phyloP scores from a whole-genome alignment of 192 early-diverging fungal genomes.

The Phycomyces blakesleeanus region DNA sequence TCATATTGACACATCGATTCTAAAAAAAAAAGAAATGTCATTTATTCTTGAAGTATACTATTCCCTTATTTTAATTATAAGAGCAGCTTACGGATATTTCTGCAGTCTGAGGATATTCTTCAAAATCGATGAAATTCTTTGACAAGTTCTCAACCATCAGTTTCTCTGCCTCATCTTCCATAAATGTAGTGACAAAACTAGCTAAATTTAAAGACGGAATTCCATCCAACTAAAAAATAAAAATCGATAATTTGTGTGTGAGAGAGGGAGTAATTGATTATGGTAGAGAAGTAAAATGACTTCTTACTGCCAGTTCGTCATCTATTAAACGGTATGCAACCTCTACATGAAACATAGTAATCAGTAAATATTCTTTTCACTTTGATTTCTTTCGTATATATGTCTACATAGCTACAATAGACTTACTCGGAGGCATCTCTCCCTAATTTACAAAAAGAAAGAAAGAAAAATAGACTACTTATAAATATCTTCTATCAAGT shows the following conservation, averaged over 20 bases:
- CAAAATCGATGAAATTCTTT: slow-evolving; percentile 70
- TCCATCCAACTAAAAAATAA: slow-evolving; percentile 64
- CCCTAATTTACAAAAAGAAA: neutral
- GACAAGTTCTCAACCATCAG: slow-evolving; percentile 69
- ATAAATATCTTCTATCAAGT: neutral
- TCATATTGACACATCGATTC: slow-evolving; percentile 42
- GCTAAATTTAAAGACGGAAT: slow-evolving; percentile 74
- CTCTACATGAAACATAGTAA: slow-evolving; percentile 5
- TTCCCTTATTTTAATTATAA: neutral
- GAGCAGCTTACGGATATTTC: slow-evolving; percentile 33
- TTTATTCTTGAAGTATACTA: too few species aligned
- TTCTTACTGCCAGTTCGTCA: slow-evolving; percentile 36
- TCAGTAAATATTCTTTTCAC: too few species aligned
- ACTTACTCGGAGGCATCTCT: slow-evolving; percentile 27
- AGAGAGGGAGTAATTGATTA: too few species aligned
- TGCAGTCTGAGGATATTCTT: slow-evolving; percentile 41
- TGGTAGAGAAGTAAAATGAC: neutral
- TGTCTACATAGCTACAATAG: too few species aligned
- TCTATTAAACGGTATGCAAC: slow-evolving; percentile 38
- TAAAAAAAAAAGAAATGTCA: too few species aligned
- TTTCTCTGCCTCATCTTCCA: slow-evolving; percentile 70
- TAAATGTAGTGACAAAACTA: slow-evolving; percentile 62
- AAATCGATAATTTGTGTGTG: neutral
- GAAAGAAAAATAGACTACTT: neutral
- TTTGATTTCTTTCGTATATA: too few species aligned